Evolutionary conservation across 2,329 filamentous ascomycete genomes (phyloP).

Genomic region (Seiridium unicorne): DNA sequence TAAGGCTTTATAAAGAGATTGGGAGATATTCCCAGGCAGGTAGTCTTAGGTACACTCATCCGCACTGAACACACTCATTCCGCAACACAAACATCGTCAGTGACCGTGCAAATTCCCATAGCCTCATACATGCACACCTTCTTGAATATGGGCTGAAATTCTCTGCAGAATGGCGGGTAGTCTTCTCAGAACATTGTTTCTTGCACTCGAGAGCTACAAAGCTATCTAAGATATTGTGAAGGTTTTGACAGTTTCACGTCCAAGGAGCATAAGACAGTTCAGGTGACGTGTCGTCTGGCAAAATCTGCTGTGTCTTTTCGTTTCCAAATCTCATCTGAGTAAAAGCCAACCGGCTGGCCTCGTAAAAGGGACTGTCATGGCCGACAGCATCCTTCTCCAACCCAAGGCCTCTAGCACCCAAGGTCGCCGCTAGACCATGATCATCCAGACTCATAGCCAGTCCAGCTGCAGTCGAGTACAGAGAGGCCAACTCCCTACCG

Average conservation of each 20-base stretch:
- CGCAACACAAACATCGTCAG: too few species aligned
- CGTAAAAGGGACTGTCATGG: constrained; percentile 15
- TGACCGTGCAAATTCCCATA: too few species aligned
- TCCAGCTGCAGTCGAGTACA: constrained; percentile 15
- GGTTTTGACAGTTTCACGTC: neutral
- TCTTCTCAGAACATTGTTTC: too few species aligned
- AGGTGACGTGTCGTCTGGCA: neutral
- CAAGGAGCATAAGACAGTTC: constrained; percentile 9
- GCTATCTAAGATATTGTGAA: too few species aligned
- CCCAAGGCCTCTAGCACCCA: constrained; percentile 11
- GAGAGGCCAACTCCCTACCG: constrained; percentile 12
- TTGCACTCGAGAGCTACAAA: too few species aligned
- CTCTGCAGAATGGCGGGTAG: too few species aligned
- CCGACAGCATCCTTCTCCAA: constrained; percentile 17
- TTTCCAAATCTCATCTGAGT: neutral
- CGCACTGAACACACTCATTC: too few species aligned
- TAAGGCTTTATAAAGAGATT: too few species aligned
- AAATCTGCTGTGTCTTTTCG: neutral
- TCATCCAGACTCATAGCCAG: constrained; percentile 10
- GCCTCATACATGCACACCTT: too few species aligned
- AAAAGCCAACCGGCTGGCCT: neutral
- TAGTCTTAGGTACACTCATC: too few species aligned
- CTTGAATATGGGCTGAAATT: too few species aligned
- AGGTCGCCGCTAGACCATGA: constrained; percentile 9
- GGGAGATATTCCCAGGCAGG: too few species aligned